phyloP scores from a whole-genome alignment of 2,329 filamentous ascomycete species.

The Niveomyces coronatus region DNA sequence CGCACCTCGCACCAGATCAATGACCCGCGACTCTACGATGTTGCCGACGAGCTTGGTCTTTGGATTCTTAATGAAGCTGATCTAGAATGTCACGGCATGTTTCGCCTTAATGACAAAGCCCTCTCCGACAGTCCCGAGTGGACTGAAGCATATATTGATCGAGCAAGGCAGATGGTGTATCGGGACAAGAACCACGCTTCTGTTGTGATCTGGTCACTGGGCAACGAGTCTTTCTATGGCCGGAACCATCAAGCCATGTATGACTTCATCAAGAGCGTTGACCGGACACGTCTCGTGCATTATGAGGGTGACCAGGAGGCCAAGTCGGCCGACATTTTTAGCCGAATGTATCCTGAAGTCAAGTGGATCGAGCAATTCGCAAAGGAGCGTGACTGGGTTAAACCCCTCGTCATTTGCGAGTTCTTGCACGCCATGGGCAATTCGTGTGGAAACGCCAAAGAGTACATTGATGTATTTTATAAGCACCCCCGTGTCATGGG shows the following conservation, averaged over 20 bases:
- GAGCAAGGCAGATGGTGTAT: constrained; percentile 52
- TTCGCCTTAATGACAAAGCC: constrained; percentile 26
- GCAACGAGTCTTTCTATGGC: constrained; percentile 64
- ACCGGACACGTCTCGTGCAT: constrained; percentile 49
- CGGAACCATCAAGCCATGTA: constrained; percentile 60
- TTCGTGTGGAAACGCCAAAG: constrained; percentile 54
- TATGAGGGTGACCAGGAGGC: constrained; percentile 54
- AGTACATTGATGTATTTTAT: constrained; percentile 58
- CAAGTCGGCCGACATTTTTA: constrained; percentile 50
- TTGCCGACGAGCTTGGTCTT: constrained; percentile 53
- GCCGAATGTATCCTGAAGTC: constrained; percentile 52
- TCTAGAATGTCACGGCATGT: constrained; percentile 44
- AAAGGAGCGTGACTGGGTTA: constrained; percentile 31
- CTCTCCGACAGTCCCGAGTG: constrained; percentile 51
- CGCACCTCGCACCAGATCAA: constrained; percentile 59
- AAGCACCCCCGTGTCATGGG: constrained; percentile 42
- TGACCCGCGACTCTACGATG: constrained; percentile 47
- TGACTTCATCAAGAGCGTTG: constrained; percentile 46
- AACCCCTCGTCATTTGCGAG: constrained; percentile 49
- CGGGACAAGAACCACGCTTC: constrained; percentile 51
- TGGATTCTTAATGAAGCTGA: constrained; percentile 52
- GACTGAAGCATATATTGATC: constrained; percentile 56
- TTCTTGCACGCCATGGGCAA: constrained; percentile 61
- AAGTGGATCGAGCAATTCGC: constrained; percentile 32
- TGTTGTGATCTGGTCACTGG: constrained; percentile 61